phyloP scores from a whole-genome alignment of 192 early-diverging fungal genomes.

The Linnemannia hyalina region DNA sequence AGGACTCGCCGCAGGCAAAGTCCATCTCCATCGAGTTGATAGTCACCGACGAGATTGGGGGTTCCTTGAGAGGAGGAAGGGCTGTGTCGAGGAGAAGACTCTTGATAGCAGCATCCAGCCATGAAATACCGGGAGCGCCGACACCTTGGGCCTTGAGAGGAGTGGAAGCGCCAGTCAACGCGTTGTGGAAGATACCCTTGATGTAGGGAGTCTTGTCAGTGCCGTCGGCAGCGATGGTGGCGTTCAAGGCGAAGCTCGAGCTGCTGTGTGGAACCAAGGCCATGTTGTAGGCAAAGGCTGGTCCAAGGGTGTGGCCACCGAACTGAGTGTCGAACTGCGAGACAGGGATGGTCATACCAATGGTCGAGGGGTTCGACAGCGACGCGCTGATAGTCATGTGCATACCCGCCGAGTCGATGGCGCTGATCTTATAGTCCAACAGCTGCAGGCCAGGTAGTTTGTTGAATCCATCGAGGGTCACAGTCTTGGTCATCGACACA shows the following conservation, averaged over 20 bases:
- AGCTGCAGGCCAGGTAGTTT: conserved; percentile 41
- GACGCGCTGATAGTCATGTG: conserved; percentile 37
- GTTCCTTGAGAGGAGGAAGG: conserved; percentile 10
- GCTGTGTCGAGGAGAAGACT: conserved; percentile 2
- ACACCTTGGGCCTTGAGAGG: conserved; percentile 17
- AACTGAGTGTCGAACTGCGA: conserved; percentile 37
- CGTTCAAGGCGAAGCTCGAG: conserved; percentile 24
- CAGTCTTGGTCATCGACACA: conserved; percentile 60
- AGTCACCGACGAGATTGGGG: conserved; percentile 56
- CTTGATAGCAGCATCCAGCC: conserved; percentile 46
- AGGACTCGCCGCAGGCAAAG: conserved; percentile 40
- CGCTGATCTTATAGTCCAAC: conserved; percentile 29
- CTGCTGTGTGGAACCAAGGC: background rate
- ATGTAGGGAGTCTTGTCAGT: conserved; percentile 9
- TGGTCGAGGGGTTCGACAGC: conserved; percentile 49
- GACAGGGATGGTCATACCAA: conserved; percentile 51
- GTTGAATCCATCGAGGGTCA: conserved; percentile 60
- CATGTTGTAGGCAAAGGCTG: conserved; percentile 16
- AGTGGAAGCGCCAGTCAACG: conserved; percentile 15
- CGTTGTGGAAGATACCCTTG: conserved; percentile 20
- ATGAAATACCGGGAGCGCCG: conserved; percentile 35
- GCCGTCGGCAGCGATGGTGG: conserved; percentile 11
- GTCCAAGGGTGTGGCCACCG: conserved; percentile 26
- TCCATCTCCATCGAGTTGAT: conserved; percentile 63
- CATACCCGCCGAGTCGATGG: conserved; percentile 35